Conservation (phyloP, 192 early-diverging fungal genomes). For the Coemansia sp. region DNA sequence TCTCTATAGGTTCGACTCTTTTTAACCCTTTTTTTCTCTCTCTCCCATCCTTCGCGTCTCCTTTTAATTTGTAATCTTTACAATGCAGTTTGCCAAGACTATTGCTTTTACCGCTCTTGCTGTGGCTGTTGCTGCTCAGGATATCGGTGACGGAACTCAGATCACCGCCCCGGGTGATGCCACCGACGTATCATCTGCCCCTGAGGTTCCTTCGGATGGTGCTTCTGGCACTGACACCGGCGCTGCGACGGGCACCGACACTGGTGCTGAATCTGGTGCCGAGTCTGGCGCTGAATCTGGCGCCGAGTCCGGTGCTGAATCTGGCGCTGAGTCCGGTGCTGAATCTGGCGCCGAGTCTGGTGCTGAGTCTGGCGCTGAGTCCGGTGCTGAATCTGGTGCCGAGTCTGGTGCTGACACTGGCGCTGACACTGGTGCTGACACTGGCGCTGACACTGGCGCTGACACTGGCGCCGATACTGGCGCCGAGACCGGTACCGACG, state of each 20-base stretch:
- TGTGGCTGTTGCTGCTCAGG: conserved; percentile 37
- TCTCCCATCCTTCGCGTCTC: neutral
- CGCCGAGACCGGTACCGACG: neutral
- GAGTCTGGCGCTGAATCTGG: neutral
- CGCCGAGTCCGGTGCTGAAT: neutral
- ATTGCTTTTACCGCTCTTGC: conserved; percentile 40
- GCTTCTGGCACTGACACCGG: neutral
- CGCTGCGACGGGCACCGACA: neutral
- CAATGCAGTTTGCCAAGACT: conserved; percentile 53
- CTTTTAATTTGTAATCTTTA: conserved; percentile 1
- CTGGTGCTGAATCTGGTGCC: conserved; percentile 4
- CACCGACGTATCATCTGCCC: neutral
- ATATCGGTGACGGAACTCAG: conserved; percentile 12
- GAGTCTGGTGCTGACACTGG: conserved; percentile 6
- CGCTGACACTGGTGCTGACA: neutral
- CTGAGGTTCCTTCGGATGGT: neutral
- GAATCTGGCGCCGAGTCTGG: conserved; percentile 4
- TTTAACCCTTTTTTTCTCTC: neutral
- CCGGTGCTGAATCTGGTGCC: neutral
- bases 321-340: neutral
- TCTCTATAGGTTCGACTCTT: neutral
- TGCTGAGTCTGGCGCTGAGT: conserved; percentile 1
- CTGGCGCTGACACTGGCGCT: neutral
- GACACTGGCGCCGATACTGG: neutral
- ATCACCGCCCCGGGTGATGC: conserved; percentile 10